Percentiles rank a stretch among this genome's conserved stretches.
phyloP scores from a whole-genome alignment of 2,329 filamentous ascomycete genomes.

The Zelopaecilomyces penicillatus region DNA sequence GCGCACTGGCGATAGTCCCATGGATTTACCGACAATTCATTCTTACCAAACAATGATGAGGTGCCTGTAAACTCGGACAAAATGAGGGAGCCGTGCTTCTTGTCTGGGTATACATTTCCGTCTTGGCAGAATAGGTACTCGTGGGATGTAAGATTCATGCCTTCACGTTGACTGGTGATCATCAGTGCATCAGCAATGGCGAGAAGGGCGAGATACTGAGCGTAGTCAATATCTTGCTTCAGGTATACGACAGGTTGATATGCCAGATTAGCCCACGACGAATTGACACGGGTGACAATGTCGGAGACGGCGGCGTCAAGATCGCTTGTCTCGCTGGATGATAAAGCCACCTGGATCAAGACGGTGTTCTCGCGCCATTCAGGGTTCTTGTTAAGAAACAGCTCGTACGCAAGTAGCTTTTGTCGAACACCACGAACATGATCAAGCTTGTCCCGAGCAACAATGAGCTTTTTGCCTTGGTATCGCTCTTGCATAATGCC shows the following conservation, averaged over 20 bases:
- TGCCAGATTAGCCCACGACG: slow-evolving; percentile 78
- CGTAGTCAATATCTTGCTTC: slow-evolving; percentile 88
- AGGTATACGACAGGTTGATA: slow-evolving; percentile 91
- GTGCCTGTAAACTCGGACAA: slow-evolving; percentile 94
- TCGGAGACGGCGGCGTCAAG: slow-evolving; percentile 83
- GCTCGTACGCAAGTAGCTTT: slow-evolving; percentile 84
- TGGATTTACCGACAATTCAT: slow-evolving; percentile 81
- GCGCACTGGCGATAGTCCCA: slow-evolving; percentile 91
- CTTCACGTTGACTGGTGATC: slow-evolving; percentile 91
- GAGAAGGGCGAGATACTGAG: slow-evolving; percentile 85
- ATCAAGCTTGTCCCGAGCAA: slow-evolving; percentile 90
- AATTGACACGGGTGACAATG: slow-evolving; percentile 92
- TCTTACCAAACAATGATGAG: slow-evolving; percentile 71
- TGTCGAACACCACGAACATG: slow-evolving; percentile 86
- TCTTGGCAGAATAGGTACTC: slow-evolving; percentile 94
- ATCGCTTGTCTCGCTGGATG: slow-evolving; percentile 79
- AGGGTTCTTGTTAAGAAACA: slow-evolving; percentile 90
- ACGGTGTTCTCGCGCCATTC: slow-evolving; percentile 84
- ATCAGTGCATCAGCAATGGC: slow-evolving; percentile 86
- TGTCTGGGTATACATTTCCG: slow-evolving; percentile 57
- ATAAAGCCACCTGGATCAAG: slow-evolving; percentile 87
- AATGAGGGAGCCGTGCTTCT: slow-evolving; percentile 82
- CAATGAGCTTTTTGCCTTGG: slow-evolving; percentile 80
- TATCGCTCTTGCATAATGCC: slow-evolving; percentile 75
- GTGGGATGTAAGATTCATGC: slow-evolving; percentile 94